Percentiles rank a stretch among this genome's conserved stretches.
phyloP scores from a whole-genome alignment of 1,284 basidiomycete genomes.

The Somion occarium region DNA sequence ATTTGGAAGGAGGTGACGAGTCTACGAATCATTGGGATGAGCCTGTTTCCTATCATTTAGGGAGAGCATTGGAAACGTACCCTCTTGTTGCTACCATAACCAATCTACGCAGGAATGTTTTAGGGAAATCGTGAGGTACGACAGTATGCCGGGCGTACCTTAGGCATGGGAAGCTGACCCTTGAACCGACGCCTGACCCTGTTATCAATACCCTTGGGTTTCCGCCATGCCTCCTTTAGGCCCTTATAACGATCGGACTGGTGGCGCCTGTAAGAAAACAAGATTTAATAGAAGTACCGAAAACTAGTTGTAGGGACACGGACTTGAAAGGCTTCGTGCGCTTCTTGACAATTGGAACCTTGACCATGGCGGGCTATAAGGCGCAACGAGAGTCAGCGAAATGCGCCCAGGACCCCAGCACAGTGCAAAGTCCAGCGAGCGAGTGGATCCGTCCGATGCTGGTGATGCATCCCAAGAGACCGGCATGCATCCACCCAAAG shows the following conservation, averaged over 20 bases:
- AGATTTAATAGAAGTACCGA: constrained; percentile 13
- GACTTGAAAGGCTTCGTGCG: constrained; percentile 94
- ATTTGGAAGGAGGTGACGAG: constrained; percentile 90
- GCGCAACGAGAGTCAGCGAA: constrained; percentile 6
- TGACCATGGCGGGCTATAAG: constrained; percentile 67
- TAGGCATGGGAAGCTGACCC: constrained; percentile 93
- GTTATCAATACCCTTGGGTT: constrained; percentile 97
- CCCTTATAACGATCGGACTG: constrained; percentile 95
- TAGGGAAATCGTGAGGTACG: background rate
- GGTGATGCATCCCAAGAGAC: constrained; percentile 20
- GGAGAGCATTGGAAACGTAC: constrained; percentile 17
- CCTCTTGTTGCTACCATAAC: constrained; percentile 85
- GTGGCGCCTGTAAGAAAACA: constrained; percentile 67
- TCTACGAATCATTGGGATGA: constrained; percentile 36
- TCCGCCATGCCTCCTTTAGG: constrained; percentile 97
- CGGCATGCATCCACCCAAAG: constrained; percentile 21
- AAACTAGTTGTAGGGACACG: constrained; percentile 25
- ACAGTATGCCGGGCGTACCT: constrained; percentile 45
- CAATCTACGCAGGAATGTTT: constrained; percentile 44
- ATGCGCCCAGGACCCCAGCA: background rate
- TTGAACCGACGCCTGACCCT: constrained; percentile 94
- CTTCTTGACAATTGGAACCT: constrained; percentile 93
- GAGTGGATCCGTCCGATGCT: constrained; percentile 1
- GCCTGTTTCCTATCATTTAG: background rate
- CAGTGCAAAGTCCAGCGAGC: constrained; percentile 1